These are phyloP conservation scores for Scheffersomyces parashehatae DNA, from an alignment of 1,139 yeast species.

Conservation along the genomic window DNA sequence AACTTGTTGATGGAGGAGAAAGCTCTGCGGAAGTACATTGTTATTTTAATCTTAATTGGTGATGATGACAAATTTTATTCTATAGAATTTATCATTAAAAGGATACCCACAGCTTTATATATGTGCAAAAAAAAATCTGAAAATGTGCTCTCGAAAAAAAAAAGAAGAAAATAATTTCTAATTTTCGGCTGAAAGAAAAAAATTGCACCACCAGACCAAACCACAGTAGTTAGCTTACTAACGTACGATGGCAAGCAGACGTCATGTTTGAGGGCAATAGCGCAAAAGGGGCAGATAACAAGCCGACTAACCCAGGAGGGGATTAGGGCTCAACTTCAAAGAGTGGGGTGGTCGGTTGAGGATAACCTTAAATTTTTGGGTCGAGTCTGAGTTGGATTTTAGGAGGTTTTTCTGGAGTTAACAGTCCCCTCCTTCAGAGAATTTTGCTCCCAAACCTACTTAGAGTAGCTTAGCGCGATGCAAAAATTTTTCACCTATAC, in stretches of 20 bases:
- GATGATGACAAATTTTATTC: background rate
- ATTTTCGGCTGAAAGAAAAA: background rate
- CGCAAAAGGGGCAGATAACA: background rate
- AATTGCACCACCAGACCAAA: background rate
- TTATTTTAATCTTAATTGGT: conserved; percentile 1
- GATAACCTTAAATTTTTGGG: too few relatives aligned
- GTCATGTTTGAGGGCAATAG: too few relatives aligned
- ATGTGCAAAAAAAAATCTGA: background rate
- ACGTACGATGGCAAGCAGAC: background rate
- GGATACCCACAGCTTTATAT: conserved; percentile 1
- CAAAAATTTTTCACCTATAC: too few relatives aligned
- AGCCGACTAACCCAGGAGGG: too few relatives aligned
- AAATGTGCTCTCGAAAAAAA: background rate
- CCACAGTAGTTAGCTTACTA: background rate
- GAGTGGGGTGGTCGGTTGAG: too few relatives aligned
- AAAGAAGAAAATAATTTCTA: background rate
- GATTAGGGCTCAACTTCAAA: too few relatives aligned
- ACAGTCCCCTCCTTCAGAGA: too few relatives aligned
- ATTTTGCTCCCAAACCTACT: too few relatives aligned
- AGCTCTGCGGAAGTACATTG: conserved; percentile 9
- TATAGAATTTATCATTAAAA: background rate
- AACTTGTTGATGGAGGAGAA: conserved; percentile 13
- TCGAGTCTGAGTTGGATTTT: too few relatives aligned
- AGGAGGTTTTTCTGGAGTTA: too few relatives aligned
- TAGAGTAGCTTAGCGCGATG: too few relatives aligned